Conservation (phyloP, 805 yeast genomes). For the Candida suzukii region DNA sequence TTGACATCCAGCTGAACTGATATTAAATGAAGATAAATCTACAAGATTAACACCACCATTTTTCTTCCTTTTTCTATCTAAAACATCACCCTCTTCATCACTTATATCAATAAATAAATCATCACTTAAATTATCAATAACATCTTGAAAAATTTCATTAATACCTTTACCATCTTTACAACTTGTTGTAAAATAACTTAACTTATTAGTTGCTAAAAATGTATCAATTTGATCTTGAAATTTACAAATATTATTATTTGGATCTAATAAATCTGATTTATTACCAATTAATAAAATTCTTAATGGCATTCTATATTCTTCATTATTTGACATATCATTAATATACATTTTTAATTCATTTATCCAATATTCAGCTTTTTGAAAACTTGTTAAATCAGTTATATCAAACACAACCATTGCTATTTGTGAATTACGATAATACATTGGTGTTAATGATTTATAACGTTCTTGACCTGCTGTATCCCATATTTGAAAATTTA, state of each 20-base stretch:
- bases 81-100: slow-evolving; percentile 6
- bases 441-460: slow-evolving; percentile 78
- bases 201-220: slow-evolving; percentile 15
- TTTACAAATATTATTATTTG: slow-evolving; percentile 8
- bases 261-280: slow-evolving; percentile 56
- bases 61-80: slow-evolving; percentile 4
- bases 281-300: slow-evolving; percentile 65
- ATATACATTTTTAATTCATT: slow-evolving; percentile 50
- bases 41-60: not conserved
- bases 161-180: slow-evolving; percentile 70
- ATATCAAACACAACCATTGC: slow-evolving; percentile 89
- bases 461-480: slow-evolving; percentile 95
- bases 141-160: slow-evolving; percentile 30
- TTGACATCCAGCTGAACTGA: slow-evolving; percentile 9
- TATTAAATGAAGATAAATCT: slow-evolving; percentile 9
- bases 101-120: slow-evolving; percentile 17
- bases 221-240: slow-evolving; percentile 14
- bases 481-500: slow-evolving; percentile 77
- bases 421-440: slow-evolving; percentile 71
- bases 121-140: slow-evolving; percentile 22
- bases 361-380: slow-evolving; percentile 84
- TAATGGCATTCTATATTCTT: slow-evolving; percentile 15
- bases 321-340: slow-evolving; percentile 12
- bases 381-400: slow-evolving; percentile 45
- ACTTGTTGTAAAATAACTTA: slow-evolving; percentile 40